A percentile compares a stretch with the other conserved stretches of the same genome.
Evolutionary conservation across 148 eudicot genomes (phyloP).

Genomic region (Rhododendron ferrugineum): DNA sequence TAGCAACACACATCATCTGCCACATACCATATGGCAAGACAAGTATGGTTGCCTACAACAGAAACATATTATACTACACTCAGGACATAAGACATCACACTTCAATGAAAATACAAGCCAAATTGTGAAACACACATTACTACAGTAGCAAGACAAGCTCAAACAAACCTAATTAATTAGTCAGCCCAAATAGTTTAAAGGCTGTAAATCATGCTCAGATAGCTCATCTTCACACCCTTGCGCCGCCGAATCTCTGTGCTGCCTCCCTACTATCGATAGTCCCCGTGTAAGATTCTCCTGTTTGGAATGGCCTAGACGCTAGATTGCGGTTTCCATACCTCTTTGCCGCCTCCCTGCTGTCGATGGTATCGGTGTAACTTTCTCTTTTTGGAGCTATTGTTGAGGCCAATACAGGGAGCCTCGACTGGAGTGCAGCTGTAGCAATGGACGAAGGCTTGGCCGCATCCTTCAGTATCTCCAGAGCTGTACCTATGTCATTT

Average conservation of each 20-base stretch:
- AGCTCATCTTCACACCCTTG: background rate
- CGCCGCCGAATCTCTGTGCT: background rate
- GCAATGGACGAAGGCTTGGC: background rate
- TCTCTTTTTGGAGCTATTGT: background rate
- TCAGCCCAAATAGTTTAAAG: background rate
- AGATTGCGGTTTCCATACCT: slow-evolving; percentile 13
- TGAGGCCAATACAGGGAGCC: background rate
- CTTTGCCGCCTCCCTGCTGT: slow-evolving; percentile 14
- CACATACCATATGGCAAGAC: background rate
- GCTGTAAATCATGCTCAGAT: background rate
- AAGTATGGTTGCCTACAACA: background rate
- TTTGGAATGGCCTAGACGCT: background rate
- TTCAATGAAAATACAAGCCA: background rate
- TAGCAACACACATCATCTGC: background rate
- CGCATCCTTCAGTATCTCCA: background rate
- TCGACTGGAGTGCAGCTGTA: background rate
- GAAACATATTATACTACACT: background rate
- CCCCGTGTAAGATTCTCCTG: slow-evolving; percentile 2
- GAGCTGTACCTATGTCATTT: background rate
- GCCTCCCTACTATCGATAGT: slow-evolving; percentile 14
- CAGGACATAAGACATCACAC: background rate
- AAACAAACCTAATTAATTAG: background rate
- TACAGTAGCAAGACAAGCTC: background rate
- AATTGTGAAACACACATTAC: background rate
- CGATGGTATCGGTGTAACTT: background rate